Evolutionary conservation across 2,329 filamentous ascomycete species (phyloP), one percentile per base, ranked within the genome.

Genomic region (Fusarium sp.): DNA sequence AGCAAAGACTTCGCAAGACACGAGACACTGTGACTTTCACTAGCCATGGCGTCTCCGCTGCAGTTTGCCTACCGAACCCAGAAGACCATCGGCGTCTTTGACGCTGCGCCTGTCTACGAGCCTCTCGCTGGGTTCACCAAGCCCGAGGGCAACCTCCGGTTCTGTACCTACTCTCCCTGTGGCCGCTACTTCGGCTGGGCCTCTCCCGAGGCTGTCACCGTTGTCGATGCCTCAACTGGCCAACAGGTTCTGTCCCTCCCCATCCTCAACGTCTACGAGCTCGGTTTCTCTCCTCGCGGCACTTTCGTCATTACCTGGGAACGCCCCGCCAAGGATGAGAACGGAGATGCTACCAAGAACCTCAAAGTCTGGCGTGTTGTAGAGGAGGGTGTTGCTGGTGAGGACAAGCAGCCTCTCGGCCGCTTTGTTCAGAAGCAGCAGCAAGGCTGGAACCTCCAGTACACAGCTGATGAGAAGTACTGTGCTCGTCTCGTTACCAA

Each of bases 261-360:
- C 62, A 89, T 94, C 43, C 84, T 91, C 63, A 95, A 97, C 78
- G 94, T 98, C 71, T 97, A 93, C 83, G 96, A 99, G 80, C 85
- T 99, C 64, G 93, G 91, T 71, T 99, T 99, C 83, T 99, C 96
- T 26, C 96, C 95, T 7, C 86, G 90, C 58, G 96, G 96, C 66
- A 96, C 93, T 60, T 99, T 93, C 81, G 85, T 98, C 78, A 97
- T 97, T 78, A 98, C 96, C 55, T 98, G 95, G 94, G 95, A 99
- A 84, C 91, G 96, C 36, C 92, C 94, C 10, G 87, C 88, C 72
- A 98, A 98, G 84, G 95, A 98, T 77, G 95, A 95, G 77, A 91
- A 92, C 64, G 96, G 96, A 59, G 94, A 98, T 80, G 94, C 96
- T 45, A 91, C 90, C 74, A 98, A 97, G 88, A 99, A 99, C 79